phyloP scores from a whole-genome alignment of 306 rosid genomes.

The Ceratonia siliqua region DNA sequence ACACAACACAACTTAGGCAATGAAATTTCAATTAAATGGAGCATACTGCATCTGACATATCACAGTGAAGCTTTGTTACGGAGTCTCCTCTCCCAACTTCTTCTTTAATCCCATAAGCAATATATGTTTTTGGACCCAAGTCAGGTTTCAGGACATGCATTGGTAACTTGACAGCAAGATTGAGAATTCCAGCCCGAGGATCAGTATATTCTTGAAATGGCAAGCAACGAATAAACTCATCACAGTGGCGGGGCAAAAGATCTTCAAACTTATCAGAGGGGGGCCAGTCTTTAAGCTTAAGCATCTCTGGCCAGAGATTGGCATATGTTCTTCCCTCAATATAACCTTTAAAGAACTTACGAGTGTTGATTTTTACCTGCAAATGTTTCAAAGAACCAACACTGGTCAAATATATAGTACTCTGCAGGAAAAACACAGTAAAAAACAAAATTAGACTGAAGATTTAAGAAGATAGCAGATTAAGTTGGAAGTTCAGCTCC shows the following conservation, averaged over 20 bases:
- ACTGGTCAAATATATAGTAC: slow-evolving; percentile 16
- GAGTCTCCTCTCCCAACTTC: slow-evolving; percentile 96
- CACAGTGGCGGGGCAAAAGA: slow-evolving; percentile 89
- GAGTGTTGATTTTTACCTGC: slow-evolving; percentile 77
- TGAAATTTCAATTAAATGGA: not conserved
- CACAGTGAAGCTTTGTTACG: slow-evolving; percentile 90
- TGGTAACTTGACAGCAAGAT: slow-evolving; percentile 89
- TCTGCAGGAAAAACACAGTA: slow-evolving; percentile 10
- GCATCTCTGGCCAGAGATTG: slow-evolving; percentile 92
- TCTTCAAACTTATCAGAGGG: slow-evolving; percentile 86
- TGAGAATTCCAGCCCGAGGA: slow-evolving; percentile 74
- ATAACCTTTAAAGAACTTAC: slow-evolving; percentile 74
- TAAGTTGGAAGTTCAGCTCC: slow-evolving; percentile 18
- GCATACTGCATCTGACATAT: slow-evolving; percentile 92
- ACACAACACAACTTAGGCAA: slow-evolving; percentile 7
- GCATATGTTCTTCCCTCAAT: slow-evolving; percentile 66
- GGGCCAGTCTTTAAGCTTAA: slow-evolving; percentile 93
- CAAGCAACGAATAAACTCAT: slow-evolving; percentile 71
- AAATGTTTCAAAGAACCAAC: slow-evolving; percentile 31
- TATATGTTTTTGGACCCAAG: slow-evolving; percentile 91
- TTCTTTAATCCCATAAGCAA: slow-evolving; percentile 73
- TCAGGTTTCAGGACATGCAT: slow-evolving; percentile 73
- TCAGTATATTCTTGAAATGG: slow-evolving; percentile 86
- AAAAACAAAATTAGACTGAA: slow-evolving; percentile 1
- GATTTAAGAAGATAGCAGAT: slow-evolving; percentile 14